phyloP scores from a whole-genome alignment of 2,329 filamentous ascomycete species.

The Stachybotrys chlorohalonatus region DNA sequence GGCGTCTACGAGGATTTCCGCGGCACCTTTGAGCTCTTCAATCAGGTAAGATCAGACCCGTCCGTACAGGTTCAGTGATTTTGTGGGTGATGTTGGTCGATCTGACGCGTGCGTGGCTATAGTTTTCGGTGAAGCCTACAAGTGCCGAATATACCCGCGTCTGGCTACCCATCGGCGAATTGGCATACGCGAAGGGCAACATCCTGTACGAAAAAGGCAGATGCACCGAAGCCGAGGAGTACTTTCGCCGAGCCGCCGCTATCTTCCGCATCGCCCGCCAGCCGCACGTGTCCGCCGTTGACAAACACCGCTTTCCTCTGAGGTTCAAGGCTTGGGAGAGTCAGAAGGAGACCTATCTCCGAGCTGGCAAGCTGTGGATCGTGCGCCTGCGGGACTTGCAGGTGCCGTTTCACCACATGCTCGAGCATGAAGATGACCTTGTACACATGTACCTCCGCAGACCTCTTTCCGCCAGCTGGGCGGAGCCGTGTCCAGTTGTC shows the following conservation, averaged over 20 bases:
- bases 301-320: neutral
- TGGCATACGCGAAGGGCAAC: neutral
- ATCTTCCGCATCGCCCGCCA: neutral
- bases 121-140: neutral
- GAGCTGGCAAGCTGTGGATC: neutral
- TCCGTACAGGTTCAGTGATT: neutral
- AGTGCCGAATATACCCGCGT: neutral
- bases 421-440: neutral
- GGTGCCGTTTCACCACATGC: neutral
- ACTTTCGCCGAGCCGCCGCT: neutral
- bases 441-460: neutral
- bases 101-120: neutral
- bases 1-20: neutral
- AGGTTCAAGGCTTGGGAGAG: neutral
- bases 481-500: neutral
- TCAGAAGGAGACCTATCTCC: neutral
- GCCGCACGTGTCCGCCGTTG: neutral
- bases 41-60: neutral
- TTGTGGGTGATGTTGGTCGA: neutral
- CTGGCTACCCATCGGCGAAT: neutral
- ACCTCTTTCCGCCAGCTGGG: neutral
- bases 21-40: neutral
- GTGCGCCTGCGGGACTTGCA: neutral
- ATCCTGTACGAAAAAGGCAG: neutral
- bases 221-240: neutral